Percentiles rank a stretch among this genome's conserved stretches.
phyloP scores from a whole-genome alignment of 805 yeast genomes.

The Saccharomycopsis synnaedendra region DNA sequence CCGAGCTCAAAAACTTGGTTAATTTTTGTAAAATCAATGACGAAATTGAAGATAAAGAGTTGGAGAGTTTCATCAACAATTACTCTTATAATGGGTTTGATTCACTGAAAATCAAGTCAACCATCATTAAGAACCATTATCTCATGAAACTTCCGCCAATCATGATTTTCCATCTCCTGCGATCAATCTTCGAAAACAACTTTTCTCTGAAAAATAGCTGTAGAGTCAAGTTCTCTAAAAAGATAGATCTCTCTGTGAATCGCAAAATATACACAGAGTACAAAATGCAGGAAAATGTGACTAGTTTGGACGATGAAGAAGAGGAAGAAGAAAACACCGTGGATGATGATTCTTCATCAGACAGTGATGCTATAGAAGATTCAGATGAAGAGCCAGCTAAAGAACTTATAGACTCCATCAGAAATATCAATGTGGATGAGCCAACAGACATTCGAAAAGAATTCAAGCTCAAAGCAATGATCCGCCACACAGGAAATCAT shows the following conservation, averaged over 20 bases:
- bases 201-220: constrained; percentile 66
- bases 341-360: constrained; percentile 19
- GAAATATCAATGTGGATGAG: constrained; percentile 22
- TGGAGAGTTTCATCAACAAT: constrained; percentile 34
- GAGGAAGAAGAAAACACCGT: constrained; percentile 1
- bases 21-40: constrained; percentile 43
- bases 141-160: constrained; percentile 59
- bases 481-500: constrained; percentile 85
- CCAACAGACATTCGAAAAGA: constrained; percentile 20
- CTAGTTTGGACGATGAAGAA: constrained; percentile 14
- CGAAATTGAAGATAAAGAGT: constrained; percentile 40
- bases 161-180: constrained; percentile 71
- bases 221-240: constrained; percentile 53
- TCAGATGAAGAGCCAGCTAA: constrained; percentile 12
- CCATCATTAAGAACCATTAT: constrained; percentile 54
- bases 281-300: constrained; percentile 20
- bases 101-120: constrained; percentile 40
- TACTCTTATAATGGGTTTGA: constrained; percentile 35
- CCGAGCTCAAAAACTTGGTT: constrained; percentile 26
- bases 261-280: constrained; percentile 22
- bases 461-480: constrained; percentile 58
- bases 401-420: constrained; percentile 13
- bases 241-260: constrained; percentile 37
- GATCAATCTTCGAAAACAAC: constrained; percentile 67
- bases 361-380: constrained; percentile 3